These are phyloP conservation scores for Sclerotinia borealis DNA, from an alignment of 2,329 filamentous ascomycete genomes.

Conservation along the genomic window DNA sequence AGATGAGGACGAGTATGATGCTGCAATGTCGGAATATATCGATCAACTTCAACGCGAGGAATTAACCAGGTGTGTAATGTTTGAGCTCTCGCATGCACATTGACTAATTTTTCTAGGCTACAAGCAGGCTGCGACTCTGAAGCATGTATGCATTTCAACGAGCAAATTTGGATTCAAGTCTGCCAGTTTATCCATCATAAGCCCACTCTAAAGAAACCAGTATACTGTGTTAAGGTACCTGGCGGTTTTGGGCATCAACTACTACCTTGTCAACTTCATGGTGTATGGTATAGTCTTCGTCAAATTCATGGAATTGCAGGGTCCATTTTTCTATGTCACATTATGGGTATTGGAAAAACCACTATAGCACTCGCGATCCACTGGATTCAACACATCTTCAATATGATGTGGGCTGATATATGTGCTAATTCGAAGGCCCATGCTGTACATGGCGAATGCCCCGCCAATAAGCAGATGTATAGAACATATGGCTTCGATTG, in stretches of 20 bases:
- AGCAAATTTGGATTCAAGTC: neutral
- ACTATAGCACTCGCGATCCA: neutral
- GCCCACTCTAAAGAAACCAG: neutral
- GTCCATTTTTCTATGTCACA: neutral
- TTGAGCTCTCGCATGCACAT: neutral
- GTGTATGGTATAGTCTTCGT: neutral
- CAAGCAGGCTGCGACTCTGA: neutral
- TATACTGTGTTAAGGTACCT: neutral
- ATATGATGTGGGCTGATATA: neutral
- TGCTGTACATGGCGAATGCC: neutral
- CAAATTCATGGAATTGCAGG: neutral
- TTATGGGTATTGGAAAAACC: slow-evolving; percentile 2
- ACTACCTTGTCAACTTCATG: neutral
- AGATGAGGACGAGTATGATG: neutral
- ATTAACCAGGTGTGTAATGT: neutral
- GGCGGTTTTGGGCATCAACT: neutral
- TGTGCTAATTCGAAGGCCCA: neutral
- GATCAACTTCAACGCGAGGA: neutral
- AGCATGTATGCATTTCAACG: slow-evolving; percentile 2
- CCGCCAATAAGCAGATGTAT: neutral
- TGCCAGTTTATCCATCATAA: neutral
- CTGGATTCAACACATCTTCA: slow-evolving; percentile 1
- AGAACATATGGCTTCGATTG: neutral
- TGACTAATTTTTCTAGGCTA: slow-evolving; percentile 1
- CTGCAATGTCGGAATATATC: neutral